phyloP scores from a whole-genome alignment of 148 eudicot genomes.

The Rhododendron simsii region DNA sequence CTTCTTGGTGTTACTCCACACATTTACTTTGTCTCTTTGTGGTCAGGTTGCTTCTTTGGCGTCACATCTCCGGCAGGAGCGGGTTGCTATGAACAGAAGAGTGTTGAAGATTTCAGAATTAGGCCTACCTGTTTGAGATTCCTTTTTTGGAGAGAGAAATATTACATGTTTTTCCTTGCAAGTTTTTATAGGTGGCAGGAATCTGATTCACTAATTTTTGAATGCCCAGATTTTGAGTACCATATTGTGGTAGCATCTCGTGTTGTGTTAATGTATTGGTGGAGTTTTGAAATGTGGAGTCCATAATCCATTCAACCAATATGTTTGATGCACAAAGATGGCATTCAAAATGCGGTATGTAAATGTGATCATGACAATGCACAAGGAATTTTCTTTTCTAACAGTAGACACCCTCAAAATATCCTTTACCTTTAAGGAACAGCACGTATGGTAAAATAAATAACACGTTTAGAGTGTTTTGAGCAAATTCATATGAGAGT shows the following conservation, averaged over 20 bases:
- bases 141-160: background rate
- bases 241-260: background rate
- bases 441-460: background rate
- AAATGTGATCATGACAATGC: background rate
- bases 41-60: slow-evolving; percentile 81
- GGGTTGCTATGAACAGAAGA: slow-evolving; percentile 43
- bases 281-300: background rate
- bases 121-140: slow-evolving; percentile 60
- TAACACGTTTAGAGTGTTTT: background rate
- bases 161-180: background rate
- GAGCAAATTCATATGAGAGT: background rate
- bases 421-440: background rate
- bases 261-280: background rate
- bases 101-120: slow-evolving; percentile 66
- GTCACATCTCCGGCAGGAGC: slow-evolving; percentile 57
- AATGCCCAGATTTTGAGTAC: background rate
- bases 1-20: background rate
- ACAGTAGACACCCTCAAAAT: background rate
- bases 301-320: background rate
- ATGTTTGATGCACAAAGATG: background rate
- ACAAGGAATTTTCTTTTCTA: background rate
- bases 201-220: background rate
- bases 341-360: background rate
- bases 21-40: background rate
- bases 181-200: background rate